phyloP scores from a whole-genome alignment of 2,329 filamentous ascomycete genomes.

The Aspergillus bombycis region DNA sequence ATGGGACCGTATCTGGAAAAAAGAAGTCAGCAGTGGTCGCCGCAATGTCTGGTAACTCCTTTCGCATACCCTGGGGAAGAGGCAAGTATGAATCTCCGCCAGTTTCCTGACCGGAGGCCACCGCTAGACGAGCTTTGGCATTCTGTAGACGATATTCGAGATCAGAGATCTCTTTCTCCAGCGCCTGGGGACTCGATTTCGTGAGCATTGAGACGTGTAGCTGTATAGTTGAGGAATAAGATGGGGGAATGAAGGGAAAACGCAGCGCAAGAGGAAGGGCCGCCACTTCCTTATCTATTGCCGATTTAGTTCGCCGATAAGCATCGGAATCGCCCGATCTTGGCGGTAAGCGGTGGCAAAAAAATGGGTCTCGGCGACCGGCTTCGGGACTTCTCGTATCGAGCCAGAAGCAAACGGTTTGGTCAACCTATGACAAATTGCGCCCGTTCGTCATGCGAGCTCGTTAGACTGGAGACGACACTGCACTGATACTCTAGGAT shows the following conservation, averaged over 20 bases:
- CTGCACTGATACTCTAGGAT: background rate
- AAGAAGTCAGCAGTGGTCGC: background rate
- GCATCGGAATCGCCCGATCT: conserved; percentile 12
- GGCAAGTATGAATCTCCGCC: conserved; percentile 11
- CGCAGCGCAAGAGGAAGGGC: background rate
- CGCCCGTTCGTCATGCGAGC: conserved; percentile 23
- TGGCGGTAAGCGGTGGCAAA: conserved; percentile 19
- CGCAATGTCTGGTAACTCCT: background rate
- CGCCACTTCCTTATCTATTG: conserved; percentile 16
- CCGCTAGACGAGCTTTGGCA: conserved; percentile 47
- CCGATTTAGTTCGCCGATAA: conserved; percentile 8
- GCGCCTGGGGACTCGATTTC: conserved; percentile 21
- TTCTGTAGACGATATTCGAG: conserved; percentile 53
- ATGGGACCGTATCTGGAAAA: conserved; percentile 10
- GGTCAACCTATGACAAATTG: conserved; percentile 1
- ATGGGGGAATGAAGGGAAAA: background rate
- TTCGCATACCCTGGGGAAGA: conserved; percentile 14
- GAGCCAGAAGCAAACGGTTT: background rate
- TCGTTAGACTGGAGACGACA: conserved; percentile 7
- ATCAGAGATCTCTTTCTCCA: conserved; percentile 47
- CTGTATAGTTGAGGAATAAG: background rate
- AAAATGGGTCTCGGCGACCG: conserved; percentile 13
- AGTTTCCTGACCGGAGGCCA: conserved; percentile 14
- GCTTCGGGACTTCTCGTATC: conserved; percentile 8
- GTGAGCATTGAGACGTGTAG: conserved; percentile 25